Evolutionary conservation across 257 asterid genomes (phyloP).

Genomic region (Nicotiana knightiana): DNA sequence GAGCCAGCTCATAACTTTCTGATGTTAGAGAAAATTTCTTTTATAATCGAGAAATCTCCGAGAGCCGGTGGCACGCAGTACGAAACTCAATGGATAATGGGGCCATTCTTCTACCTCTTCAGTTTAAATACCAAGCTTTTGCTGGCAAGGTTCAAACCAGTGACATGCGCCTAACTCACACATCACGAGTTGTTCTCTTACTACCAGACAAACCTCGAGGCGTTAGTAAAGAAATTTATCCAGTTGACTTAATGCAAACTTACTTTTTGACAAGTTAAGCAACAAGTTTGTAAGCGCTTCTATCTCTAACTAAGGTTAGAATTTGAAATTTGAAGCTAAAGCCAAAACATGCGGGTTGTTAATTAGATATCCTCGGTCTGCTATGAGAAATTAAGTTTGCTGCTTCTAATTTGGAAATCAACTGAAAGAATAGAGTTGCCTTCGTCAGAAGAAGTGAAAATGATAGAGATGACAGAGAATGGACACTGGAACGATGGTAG

Average conservation of each 20-base stretch:
- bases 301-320: not conserved
- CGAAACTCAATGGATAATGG: not conserved
- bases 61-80: not conserved
- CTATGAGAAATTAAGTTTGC: not conserved
- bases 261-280: slow-evolving; percentile 1
- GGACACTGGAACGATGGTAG: not conserved
- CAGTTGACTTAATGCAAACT: not conserved
- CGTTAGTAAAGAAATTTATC: not conserved
- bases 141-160: not conserved
- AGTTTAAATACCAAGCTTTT: not conserved
- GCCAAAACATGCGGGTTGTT: not conserved
- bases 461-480: not conserved
- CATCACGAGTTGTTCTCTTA: not conserved
- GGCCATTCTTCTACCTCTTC: not conserved
- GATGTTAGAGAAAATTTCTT: not conserved
- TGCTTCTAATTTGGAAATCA: not conserved
- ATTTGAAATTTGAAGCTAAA: not conserved
- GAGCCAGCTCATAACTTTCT: not conserved
- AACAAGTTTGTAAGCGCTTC: not conserved
- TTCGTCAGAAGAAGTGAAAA: not conserved
- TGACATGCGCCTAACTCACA: not conserved
- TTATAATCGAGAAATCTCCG: not conserved
- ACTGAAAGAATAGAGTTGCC: not conserved
- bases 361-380: not conserved
- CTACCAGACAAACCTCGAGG: not conserved